Conservation (phyloP, 176 grass and related monocot species). For the Phoenix roebelenii region DNA sequence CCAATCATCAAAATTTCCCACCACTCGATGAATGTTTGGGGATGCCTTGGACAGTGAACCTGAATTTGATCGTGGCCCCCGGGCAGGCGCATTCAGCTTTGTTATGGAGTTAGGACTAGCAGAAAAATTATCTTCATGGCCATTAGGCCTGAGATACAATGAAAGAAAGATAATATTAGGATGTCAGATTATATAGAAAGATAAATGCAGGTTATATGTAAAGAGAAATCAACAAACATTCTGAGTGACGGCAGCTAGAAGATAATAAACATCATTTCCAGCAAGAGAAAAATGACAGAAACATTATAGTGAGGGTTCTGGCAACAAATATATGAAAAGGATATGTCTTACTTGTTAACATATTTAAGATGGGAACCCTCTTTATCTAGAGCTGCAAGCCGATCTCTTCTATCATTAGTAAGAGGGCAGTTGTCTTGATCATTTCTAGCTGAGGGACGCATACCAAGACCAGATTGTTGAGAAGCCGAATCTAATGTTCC, state of each 20-base stretch:
- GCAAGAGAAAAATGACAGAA: too few relatives aligned
- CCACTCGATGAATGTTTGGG: slow-evolving; percentile 39
- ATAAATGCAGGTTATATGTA: too few relatives aligned
- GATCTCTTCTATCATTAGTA: slow-evolving; percentile 58
- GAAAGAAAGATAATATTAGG: neutral
- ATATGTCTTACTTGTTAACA: slow-evolving; percentile 67
- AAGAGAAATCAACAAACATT: too few relatives aligned
- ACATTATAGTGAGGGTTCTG: too few relatives aligned
- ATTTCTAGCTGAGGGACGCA: slow-evolving; percentile 45
- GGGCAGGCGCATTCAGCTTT: slow-evolving; percentile 48
- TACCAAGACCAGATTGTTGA: slow-evolving; percentile 49
- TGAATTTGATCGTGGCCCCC: slow-evolving; percentile 68
- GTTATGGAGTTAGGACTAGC: slow-evolving; percentile 37
- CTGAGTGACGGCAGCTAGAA: too few relatives aligned
- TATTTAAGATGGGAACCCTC: slow-evolving; percentile 40
- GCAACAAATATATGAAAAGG: neutral
- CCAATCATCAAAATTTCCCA: slow-evolving; percentile 54
- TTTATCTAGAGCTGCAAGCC: slow-evolving; percentile 46
- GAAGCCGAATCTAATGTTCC: slow-evolving; percentile 55
- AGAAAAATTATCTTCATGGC: slow-evolving; percentile 36
- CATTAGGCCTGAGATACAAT: slow-evolving; percentile 45
- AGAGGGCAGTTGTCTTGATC: slow-evolving; percentile 50
- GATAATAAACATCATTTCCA: too few relatives aligned
- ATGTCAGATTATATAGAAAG: neutral
- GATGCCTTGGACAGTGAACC: slow-evolving; percentile 62